Percentiles rank a stretch among this genome's conserved stretches.
These are phyloP conservation scores for Talaromyces rugulosus DNA, from an alignment of 2,329 filamentous ascomycete genomes.

Conservation along the genomic window DNA sequence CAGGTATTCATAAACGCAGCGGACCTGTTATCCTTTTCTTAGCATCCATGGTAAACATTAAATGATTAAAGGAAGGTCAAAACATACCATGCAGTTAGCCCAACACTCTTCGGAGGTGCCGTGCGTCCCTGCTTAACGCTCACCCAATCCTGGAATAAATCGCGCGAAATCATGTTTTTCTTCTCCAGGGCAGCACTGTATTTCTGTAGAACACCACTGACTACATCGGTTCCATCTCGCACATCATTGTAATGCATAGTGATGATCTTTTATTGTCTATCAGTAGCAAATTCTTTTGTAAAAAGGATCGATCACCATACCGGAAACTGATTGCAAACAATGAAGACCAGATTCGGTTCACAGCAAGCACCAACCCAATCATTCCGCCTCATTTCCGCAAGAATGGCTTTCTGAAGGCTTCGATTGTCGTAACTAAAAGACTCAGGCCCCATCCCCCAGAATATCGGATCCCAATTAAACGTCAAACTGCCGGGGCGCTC, in stretches of 20 bases:
- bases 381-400: constrained; percentile 35
- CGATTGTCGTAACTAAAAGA: constrained; percentile 29
- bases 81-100: constrained; percentile 25
- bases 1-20: constrained; percentile 35
- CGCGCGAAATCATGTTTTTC: constrained; percentile 23
- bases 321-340: constrained; percentile 43
- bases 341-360: constrained; percentile 33
- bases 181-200: constrained; percentile 33
- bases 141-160: constrained; percentile 23
- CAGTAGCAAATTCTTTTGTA: too few relatives aligned
- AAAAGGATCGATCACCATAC: constrained; percentile 18
- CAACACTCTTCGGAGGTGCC: constrained; percentile 16
- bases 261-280: constrained; percentile 24
- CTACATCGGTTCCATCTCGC: constrained; percentile 28
- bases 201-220: constrained; percentile 30
- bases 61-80: constrained; percentile 12
- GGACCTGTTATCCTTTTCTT: constrained; percentile 16
- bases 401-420: constrained; percentile 31
- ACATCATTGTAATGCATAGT: constrained; percentile 36
- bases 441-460: constrained; percentile 35
- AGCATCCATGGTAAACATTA: not conserved
- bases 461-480: constrained; percentile 39
- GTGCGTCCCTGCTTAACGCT: constrained; percentile 24
- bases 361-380: constrained; percentile 41
- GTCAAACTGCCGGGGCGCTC: constrained; percentile 28